Conservation (phyloP, 108 stramenopile genomes). For the Skeletonema marinoi region DNA sequence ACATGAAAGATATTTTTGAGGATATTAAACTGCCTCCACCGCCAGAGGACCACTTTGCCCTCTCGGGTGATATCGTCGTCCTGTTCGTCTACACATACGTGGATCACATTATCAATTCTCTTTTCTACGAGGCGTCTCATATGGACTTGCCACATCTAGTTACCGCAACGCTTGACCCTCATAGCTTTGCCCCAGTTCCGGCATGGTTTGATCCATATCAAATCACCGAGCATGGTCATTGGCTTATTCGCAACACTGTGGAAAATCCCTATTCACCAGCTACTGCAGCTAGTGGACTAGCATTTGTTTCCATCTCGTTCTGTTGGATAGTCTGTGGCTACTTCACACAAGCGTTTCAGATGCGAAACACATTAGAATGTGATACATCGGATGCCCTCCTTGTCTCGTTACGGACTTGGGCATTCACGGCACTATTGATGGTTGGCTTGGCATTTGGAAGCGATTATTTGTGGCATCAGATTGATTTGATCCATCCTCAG, state of each 20-base stretch:
- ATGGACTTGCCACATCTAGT: conserved; percentile 2
- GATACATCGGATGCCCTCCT: conserved; percentile 44
- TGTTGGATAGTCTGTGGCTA: conserved; percentile 74
- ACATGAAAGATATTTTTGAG: conserved; percentile 8
- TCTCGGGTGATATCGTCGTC: conserved; percentile 74
- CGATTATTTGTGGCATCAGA: conserved; percentile 16
- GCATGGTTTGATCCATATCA: conserved; percentile 63
- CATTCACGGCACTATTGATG: conserved; percentile 51
- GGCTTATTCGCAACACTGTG: conserved; percentile 26
- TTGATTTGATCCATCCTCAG: conserved; percentile 17
- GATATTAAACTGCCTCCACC: conserved; percentile 55
- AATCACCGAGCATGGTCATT: conserved; percentile 28
- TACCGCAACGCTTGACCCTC: conserved; percentile 13
- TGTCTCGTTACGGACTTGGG: conserved; percentile 72
- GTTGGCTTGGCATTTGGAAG: conserved; percentile 43
- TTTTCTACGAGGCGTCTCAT: conserved; percentile 24
- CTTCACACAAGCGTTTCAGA: conserved; percentile 60
- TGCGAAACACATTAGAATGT: conserved; percentile 71
- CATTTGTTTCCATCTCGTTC: conserved; percentile 61
- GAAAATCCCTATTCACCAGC: conserved; percentile 62
- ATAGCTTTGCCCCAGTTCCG: conserved; percentile 33
- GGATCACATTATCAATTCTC: conserved; percentile 65
- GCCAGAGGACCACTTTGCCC: conserved; percentile 75
- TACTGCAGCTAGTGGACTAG: conserved; percentile 54
- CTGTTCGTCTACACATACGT: conserved; percentile 80